Evolutionary conservation across 2,329 filamentous ascomycete species (phyloP), one percentile per base, ranked within the genome.

Genomic region (Diaporthe vaccinii): DNA sequence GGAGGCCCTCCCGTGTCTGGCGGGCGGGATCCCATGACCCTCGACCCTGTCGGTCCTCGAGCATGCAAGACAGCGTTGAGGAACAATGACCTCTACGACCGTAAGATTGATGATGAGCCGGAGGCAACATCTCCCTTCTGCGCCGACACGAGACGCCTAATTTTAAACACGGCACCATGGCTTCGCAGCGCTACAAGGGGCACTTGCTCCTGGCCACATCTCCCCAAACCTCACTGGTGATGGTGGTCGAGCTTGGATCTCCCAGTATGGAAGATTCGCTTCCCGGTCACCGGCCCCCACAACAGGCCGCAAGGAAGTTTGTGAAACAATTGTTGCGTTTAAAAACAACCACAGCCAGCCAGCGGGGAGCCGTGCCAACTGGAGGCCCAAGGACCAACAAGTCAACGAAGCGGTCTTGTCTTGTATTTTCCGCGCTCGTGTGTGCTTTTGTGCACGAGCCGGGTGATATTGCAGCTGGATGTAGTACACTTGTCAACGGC

Each of bases 311-410:
- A 65, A 57, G 58, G 71, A 57, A 73, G 46, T 44, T 65, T 44
- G 58, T 65, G 58, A 73, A 73, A 65, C 71, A 73, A 65, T 73
- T 53, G 71, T 62, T 49, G 44, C 65, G 58, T 57, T 46, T 49
- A 62, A 59, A 57, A 73, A 51, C 69, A 61, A 72, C 55, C 17
- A 22, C 55, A 41, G 65, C 65, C 65, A 61, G 55, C 55, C 34
- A 34, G 34, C 34, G 34, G 44, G 44, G 62, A 61, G 41, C 71
- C 20, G 49, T 46, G 34, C 41, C 58, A 57, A 44, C 46, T 62
- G n/a, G 59, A 65, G 68, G 46, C 14, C 34, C 46, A 46, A 49
- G 41, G n/a, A 22, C 70, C 49, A 41, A 49, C 53, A 41, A 39
- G 44, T 61, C 51, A 58, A 41, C 25, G 34, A 34, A 55, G 46